phyloP scores from a whole-genome alignment of 441 rosid genomes.

The Bocquillonia castaneifolia region DNA sequence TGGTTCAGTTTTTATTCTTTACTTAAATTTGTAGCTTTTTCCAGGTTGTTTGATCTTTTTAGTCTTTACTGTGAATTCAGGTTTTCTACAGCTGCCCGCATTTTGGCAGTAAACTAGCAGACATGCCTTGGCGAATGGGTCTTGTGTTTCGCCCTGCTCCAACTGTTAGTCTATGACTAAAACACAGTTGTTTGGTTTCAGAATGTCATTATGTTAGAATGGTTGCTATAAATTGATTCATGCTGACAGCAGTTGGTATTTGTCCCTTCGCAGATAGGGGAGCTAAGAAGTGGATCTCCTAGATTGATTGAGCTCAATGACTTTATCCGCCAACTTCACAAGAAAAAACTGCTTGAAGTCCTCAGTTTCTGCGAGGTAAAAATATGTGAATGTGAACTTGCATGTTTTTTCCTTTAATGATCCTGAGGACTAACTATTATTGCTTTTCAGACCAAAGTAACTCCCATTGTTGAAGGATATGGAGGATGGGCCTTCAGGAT shows the following conservation, averaged over 20 bases:
- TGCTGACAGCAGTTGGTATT: conserved; percentile 16
- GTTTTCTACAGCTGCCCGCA: conserved; percentile 97
- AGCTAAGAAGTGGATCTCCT: conserved; percentile 92
- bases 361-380: conserved; percentile 95
- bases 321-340: conserved; percentile 72
- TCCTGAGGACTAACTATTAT: conserved; percentile 9
- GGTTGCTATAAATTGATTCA: conserved; percentile 7
- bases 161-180: conserved; percentile 47
- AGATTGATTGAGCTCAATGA: conserved; percentile 78
- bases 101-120: conserved; percentile 96
- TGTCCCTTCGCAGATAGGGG: conserved; percentile 60
- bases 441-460: conserved; percentile 78
- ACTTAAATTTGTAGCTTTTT: not conserved
- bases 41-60: conserved; percentile 17
- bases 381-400: not conserved
- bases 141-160: conserved; percentile 96
- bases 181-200: conserved; percentile 9
- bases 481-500: conserved; percentile 96
- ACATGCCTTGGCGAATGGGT: conserved; percentile 99
- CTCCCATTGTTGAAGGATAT: conserved; percentile 95
- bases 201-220: not conserved
- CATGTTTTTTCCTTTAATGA: not conserved
- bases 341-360: conserved; percentile 72
- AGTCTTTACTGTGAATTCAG: conserved; percentile 40
- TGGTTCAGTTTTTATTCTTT: not conserved